Evolutionary conservation across 2,329 filamentous ascomycete species (phyloP), one percentile per base, ranked within the genome.

Genomic region (Aspergillus tubingensis): DNA sequence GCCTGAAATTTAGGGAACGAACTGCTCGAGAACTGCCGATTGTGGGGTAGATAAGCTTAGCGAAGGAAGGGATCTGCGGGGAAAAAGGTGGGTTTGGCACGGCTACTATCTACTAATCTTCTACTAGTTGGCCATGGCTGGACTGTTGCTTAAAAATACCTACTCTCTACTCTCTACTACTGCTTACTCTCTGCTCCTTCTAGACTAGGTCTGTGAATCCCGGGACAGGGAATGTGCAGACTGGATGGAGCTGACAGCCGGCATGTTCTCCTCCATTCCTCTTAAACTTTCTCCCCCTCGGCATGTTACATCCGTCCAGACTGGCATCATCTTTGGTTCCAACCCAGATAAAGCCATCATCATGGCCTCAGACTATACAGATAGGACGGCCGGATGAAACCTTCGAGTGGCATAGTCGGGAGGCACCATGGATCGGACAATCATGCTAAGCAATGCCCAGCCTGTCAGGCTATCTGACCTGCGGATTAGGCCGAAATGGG

Each of bases 391-490:
- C 23, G 13, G 21, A 8, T n/a, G 23, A n/a, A 25, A 49, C 15
- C 13, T n/a, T 11, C 30, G 47, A 30, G n/a, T 21, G 47, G 17
- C 41, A 44, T 8, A 19, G 41, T 44, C 19, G 41, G 21, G 41
- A 44, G 21, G 10, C 41, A 19, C 41, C 10, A 44, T 44, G 41
- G 41, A 44, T 44, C 41, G 41, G 41, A 43, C 41, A 19, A 23
- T 5, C 41, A 44, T 23, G 41, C 41, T 44, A 44, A 44, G 41
- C 41, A 32, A 80, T 80, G 17, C 74, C 75, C 30, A 79, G 77
- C 23, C 81, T 82, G 65, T 79, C 74, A 49, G 74, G 74, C 65
- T 76, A 74, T 57, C 69, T 77, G 59, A 82, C 81, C 65, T 76
- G 78, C 47, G 83, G 78, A 21, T 50, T 27, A 50, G 47, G 47